Conservation (phyloP, 176 grass and related monocot genomes). For the Eremochloa ophiuroides region DNA sequence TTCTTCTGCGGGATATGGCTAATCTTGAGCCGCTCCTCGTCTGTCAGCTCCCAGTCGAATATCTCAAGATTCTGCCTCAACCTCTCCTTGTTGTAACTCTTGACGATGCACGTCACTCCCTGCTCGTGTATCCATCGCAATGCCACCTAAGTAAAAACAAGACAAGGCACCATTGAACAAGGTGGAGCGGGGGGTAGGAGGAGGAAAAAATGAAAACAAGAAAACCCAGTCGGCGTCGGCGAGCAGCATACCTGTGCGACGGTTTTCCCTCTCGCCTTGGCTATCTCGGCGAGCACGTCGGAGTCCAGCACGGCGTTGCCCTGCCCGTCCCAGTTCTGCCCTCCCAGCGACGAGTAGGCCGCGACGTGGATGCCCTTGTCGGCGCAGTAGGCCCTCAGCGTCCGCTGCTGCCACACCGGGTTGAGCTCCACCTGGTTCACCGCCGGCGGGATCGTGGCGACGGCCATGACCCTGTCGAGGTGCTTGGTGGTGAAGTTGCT, state of each 20-base stretch:
- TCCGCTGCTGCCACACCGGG: constrained; percentile 62
- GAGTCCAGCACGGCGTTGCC: constrained; percentile 29
- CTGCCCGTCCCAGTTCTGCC: constrained; percentile 11
- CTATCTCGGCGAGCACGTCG: constrained; percentile 46
- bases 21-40: constrained; percentile 46
- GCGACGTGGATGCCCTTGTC: constrained; percentile 46
- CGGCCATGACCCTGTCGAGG: constrained; percentile 28
- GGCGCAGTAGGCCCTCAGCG: constrained; percentile 29
- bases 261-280: constrained; percentile 39
- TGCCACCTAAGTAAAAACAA: constrained; percentile 17
- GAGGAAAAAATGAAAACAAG: too few species aligned
- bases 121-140: constrained; percentile 57
- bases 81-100: constrained; percentile 57
- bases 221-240: too few species aligned
- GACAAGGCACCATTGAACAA: too few species aligned
- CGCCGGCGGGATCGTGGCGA: constrained; percentile 37
- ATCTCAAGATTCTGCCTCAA: constrained; percentile 36
- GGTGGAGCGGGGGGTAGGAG: too few species aligned
- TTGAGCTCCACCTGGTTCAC: constrained; percentile 72
- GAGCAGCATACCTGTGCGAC: constrained; percentile 33
- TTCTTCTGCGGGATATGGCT: constrained; percentile 50
- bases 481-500: constrained; percentile 71
- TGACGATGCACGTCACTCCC: constrained; percentile 36
- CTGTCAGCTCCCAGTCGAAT: constrained; percentile 40
- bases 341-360: constrained; percentile 50